Evolutionary conservation across 1,284 basidiomycete species (phyloP).

Genomic region (Gomphus bonarii): DNA sequence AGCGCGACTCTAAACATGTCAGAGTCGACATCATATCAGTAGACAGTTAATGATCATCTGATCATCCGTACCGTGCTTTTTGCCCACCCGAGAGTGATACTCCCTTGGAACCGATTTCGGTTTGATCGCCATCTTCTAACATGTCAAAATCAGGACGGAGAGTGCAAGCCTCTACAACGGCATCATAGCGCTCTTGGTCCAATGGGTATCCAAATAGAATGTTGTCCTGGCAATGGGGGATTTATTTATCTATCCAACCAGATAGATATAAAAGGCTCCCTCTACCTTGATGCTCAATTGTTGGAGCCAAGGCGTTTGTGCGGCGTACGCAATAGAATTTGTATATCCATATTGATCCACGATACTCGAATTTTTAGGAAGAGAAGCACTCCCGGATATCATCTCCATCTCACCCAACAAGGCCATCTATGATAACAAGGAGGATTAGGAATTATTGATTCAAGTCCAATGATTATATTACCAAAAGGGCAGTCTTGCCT

Average conservation of each 20-base stretch:
- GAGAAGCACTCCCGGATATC: conserved; percentile 33
- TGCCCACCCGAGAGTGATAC: conserved; percentile 46
- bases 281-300: conserved; percentile 43
- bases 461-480: conserved; percentile 16
- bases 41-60: neutral
- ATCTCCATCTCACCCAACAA: conserved; percentile 57
- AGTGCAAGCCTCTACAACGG: conserved; percentile 62
- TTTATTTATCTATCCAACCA: conserved; percentile 17
- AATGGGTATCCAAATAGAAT: conserved; percentile 60
- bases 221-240: conserved; percentile 35
- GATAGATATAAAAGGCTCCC: too few relatives aligned
- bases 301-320: conserved; percentile 80
- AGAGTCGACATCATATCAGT: too few relatives aligned
- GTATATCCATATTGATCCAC: conserved; percentile 47
- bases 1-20: conserved; percentile 41
- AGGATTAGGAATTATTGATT: neutral
- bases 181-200: conserved; percentile 56
- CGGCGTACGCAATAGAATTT: conserved; percentile 73
- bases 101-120: conserved; percentile 39
- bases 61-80: conserved; percentile 38
- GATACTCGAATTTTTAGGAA: conserved; percentile 49
- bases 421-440: conserved; percentile 34
- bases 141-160: conserved; percentile 62
- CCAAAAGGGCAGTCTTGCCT: conserved; percentile 70
- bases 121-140: conserved; percentile 63